These are phyloP conservation scores for Aspergillus tanneri DNA, from an alignment of 2,329 filamentous ascomycete species.

Conservation along the genomic window DNA sequence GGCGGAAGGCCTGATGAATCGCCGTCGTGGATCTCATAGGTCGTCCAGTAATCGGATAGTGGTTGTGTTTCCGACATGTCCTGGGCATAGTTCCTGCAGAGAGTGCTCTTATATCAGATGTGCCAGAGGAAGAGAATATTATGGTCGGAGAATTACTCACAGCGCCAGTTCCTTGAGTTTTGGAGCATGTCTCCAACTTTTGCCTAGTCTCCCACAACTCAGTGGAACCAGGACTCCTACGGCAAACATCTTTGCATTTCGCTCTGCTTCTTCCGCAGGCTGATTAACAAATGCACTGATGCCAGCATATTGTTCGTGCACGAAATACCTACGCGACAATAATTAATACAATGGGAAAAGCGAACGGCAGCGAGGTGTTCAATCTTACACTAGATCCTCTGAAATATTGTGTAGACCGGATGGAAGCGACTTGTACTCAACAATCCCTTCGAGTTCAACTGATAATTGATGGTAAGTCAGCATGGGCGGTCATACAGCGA, in stretches of 20 bases:
- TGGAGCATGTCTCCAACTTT: slow-evolving; percentile 84
- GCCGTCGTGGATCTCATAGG: slow-evolving; percentile 37
- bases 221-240: slow-evolving; percentile 86
- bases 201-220: slow-evolving; percentile 78
- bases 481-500: slow-evolving; percentile 3
- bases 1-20: slow-evolving; percentile 35
- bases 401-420: slow-evolving; percentile 87
- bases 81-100: slow-evolving; percentile 56
- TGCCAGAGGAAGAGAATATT: background rate
- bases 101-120: slow-evolving; percentile 14
- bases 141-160: slow-evolving; percentile 44
- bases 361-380: background rate
- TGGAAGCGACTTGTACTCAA: slow-evolving; percentile 95
- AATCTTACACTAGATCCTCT: slow-evolving; percentile 67
- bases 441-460: slow-evolving; percentile 73
- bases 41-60: slow-evolving; percentile 79
- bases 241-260: slow-evolving; percentile 89
- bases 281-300: slow-evolving; percentile 88
- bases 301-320: slow-evolving; percentile 79
- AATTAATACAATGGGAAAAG: slow-evolving; percentile 4
- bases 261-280: slow-evolving; percentile 72
- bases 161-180: slow-evolving; percentile 70
- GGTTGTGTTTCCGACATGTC: slow-evolving; percentile 62
- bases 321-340: slow-evolving; percentile 72
- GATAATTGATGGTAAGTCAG: slow-evolving; percentile 8